phyloP scores from a whole-genome alignment of 108 stramenopile genomes.

The Skeletonema menzelii region DNA sequence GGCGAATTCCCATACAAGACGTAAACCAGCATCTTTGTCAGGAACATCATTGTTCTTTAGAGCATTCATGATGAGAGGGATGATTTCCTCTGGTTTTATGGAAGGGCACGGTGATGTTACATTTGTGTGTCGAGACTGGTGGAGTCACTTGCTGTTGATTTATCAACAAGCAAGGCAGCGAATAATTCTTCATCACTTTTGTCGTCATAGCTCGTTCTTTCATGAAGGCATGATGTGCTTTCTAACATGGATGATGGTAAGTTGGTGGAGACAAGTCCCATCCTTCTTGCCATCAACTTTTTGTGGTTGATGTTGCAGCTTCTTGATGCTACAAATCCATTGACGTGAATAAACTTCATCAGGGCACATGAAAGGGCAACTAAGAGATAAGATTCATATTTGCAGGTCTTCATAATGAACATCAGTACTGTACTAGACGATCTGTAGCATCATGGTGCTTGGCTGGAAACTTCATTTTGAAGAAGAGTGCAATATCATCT shows the following conservation, averaged over 20 bases:
- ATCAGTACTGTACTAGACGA: too few relatives aligned
- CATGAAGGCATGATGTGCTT: background rate
- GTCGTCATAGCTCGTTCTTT: background rate
- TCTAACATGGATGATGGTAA: background rate
- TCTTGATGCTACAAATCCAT: background rate
- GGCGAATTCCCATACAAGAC: constrained; percentile 47
- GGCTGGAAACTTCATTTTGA: too few relatives aligned
- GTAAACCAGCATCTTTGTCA: constrained; percentile 30
- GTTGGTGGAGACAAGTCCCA: background rate
- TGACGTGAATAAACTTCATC: background rate
- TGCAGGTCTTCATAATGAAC: background rate
- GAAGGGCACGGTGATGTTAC: constrained; percentile 15
- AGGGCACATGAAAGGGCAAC: background rate
- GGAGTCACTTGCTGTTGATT: background rate
- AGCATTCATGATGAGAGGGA: constrained; percentile 41
- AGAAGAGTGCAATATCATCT: too few relatives aligned
- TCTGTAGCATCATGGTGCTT: too few relatives aligned
- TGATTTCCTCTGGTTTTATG: constrained; percentile 31
- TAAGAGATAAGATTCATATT: background rate
- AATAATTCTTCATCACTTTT: background rate
- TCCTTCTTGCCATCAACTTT: background rate
- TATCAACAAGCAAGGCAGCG: background rate
- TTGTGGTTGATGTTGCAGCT: background rate
- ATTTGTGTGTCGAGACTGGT: background rate
- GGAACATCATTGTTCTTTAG: constrained; percentile 35